Conservation (phyloP, 352 stramenopile genomes). For the Phytophthora hybrid region DNA sequence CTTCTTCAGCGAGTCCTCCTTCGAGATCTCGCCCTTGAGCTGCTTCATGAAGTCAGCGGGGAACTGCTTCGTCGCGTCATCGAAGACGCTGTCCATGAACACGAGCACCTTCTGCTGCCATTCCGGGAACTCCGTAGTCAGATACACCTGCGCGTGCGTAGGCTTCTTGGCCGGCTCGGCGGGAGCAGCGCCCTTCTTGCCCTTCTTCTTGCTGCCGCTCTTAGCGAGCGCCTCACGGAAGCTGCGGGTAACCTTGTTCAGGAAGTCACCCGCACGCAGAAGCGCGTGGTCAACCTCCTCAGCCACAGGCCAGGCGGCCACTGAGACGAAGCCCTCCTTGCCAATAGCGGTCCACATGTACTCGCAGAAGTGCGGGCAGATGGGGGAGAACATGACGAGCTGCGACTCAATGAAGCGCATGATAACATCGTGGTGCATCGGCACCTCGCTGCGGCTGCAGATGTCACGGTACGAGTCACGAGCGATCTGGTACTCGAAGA, state of each 20-base stretch:
- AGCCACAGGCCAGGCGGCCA: constrained; percentile 87
- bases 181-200: constrained; percentile 76
- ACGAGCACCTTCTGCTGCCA: constrained; percentile 89
- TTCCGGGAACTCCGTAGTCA: constrained; percentile 84
- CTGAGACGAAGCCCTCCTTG: constrained; percentile 93
- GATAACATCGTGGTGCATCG: constrained; percentile 95
- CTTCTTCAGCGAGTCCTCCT: constrained; percentile 87
- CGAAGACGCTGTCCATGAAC: constrained; percentile 80
- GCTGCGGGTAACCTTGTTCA: constrained; percentile 92
- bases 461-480: constrained; percentile 98
- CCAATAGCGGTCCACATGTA: constrained; percentile 94
- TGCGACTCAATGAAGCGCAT: constrained; percentile 94
- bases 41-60: constrained; percentile 89
- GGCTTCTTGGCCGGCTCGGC: constrained; percentile 88
- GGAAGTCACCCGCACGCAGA: constrained; percentile 93
- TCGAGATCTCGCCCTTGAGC: constrained; percentile 78
- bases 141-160: constrained; percentile 88
- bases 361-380: constrained; percentile 96
- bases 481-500: constrained; percentile 99
- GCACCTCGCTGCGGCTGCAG: constrained; percentile 80
- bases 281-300: constrained; percentile 94
- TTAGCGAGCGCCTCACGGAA: constrained; percentile 92
- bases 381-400: constrained; percentile 95
- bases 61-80: constrained; percentile 74
- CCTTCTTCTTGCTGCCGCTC: constrained; percentile 87